A percentile compares a stretch with the other conserved stretches of the same genome.
Evolutionary conservation across 176 grass and related monocot genomes (phyloP).

Genomic region (Oryza longistaminata): DNA sequence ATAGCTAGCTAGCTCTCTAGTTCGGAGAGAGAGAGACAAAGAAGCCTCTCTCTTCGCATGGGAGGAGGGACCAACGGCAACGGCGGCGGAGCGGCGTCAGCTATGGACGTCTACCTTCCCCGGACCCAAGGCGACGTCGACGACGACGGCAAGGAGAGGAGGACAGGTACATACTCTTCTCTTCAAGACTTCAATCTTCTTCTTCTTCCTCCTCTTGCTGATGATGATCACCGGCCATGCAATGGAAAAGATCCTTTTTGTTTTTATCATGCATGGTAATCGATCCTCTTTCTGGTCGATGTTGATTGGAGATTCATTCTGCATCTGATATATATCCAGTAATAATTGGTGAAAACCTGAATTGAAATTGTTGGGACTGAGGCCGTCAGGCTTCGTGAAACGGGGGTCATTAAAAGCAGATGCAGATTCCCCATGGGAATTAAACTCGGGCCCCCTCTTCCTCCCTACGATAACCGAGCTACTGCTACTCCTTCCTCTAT

Average conservation of each 20-base stretch:
- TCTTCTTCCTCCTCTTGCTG: background rate
- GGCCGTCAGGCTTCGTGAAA: constrained; percentile 20
- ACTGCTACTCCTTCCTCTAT: background rate
- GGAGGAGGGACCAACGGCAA: background rate
- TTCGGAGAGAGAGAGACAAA: background rate
- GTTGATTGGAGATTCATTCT: background rate
- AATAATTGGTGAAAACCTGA: background rate
- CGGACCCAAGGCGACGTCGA: constrained; percentile 44
- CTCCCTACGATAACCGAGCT: background rate
- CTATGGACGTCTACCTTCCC: constrained; percentile 38
- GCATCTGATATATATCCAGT: background rate
- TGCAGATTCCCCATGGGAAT: constrained; percentile 13
- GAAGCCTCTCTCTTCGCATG: background rate
- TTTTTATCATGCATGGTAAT: no score
- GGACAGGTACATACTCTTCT: constrained; percentile 7
- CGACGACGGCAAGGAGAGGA: constrained; percentile 70
- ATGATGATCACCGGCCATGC: background rate
- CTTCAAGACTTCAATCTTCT: no score
- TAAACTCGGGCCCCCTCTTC: background rate
- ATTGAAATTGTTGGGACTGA: constrained; percentile 1
- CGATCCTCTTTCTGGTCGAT: background rate
- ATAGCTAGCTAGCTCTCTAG: background rate
- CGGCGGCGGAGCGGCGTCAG: background rate
- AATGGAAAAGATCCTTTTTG: background rate
- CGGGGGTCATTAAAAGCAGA: no score